Evolutionary conservation across 306 rosid genomes (phyloP), one percentile per base, ranked within the genome.

Genomic region (Argentina anserina): DNA sequence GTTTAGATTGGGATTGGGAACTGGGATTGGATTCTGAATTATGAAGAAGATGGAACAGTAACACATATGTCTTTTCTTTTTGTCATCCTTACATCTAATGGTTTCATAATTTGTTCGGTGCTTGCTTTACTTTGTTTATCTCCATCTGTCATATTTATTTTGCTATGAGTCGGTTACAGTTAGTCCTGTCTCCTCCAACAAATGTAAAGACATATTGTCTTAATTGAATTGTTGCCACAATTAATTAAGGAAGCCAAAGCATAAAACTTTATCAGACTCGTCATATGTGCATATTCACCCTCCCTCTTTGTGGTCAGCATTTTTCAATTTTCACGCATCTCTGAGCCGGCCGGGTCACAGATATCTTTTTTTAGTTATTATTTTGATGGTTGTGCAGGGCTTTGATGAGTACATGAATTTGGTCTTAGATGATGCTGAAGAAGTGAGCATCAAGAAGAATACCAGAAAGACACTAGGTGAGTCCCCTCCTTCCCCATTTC

Each of bases 391-490:
- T 7, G 9, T 36, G 70, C 77, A 89, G 97, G 97, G 88, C 53
- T 88, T 88, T 84, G 90, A 86, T 55, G 93, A 88, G 72, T 88
- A 86, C 87, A 88, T 86, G 90, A 86, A 88, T 79, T 79, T 88
- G 75, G 90, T 88, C 29, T 67, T 86, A 64, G 90, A 86, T 50
- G 90, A 88, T 59, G 93, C 88, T 20, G 88, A 89, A 82, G 96
- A 89, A 79, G 97, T 89, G 34, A 86, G 87, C 65, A 9, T 92
- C 77, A 92, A 92, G 88, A 92, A 89, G 69, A 89, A 89, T 67
- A 86, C 84, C 86, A 86, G 78, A 81, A 92, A 92, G 81, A 55
- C 87, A 40, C 76, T 92, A 34, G 97, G 96, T 87, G 68, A 18
- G 66, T 28, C 23, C 37, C 40, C 11, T 4, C 9, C 60, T 71